Conservation (phyloP, 805 yeast genomes). For the Candida verbasci region DNA sequence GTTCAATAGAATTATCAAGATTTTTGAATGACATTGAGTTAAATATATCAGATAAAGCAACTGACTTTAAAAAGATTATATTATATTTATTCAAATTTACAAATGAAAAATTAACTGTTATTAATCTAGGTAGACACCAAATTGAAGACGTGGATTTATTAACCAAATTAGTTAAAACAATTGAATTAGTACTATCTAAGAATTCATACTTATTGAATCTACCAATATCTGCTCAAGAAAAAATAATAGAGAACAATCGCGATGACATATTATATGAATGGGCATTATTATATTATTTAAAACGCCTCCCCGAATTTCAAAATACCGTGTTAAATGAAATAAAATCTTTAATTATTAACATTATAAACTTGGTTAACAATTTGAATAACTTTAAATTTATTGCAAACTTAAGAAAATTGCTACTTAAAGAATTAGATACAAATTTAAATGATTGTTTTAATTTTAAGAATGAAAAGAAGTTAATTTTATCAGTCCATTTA, state of each 20-base stretch:
- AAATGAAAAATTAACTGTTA: conserved; percentile 16
- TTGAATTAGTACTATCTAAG: conserved; percentile 31
- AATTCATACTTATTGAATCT: conserved; percentile 19
- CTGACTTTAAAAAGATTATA: conserved; percentile 33
- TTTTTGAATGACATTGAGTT: conserved; percentile 32
- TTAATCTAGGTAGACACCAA: conserved; percentile 2
- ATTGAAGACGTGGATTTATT: conserved; percentile 12
- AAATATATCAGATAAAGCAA: conserved; percentile 26
- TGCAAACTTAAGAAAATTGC: conserved; percentile 10
- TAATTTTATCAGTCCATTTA: conserved; percentile 22
- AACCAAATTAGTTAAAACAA: conserved; percentile 21
- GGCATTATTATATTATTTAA: conserved; percentile 21
- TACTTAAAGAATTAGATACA: conserved; percentile 14
- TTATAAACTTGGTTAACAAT: conserved; percentile 26
- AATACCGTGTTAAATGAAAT: conserved; percentile 15
- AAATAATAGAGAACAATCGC: not conserved
- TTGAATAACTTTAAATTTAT: conserved; percentile 23
- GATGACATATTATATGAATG: conserved; percentile 24
- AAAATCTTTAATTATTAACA: conserved; percentile 30
- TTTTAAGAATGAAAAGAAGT: not conserved
- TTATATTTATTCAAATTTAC: conserved; percentile 31
- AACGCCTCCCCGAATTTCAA: not conserved
- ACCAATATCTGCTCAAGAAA: conserved; percentile 12
- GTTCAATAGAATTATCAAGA: conserved; percentile 22
- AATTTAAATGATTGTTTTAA: conserved; percentile 1